Conservation (phyloP, 2,329 filamentous ascomycete genomes). For the Plectosphaerella sp. region DNA sequence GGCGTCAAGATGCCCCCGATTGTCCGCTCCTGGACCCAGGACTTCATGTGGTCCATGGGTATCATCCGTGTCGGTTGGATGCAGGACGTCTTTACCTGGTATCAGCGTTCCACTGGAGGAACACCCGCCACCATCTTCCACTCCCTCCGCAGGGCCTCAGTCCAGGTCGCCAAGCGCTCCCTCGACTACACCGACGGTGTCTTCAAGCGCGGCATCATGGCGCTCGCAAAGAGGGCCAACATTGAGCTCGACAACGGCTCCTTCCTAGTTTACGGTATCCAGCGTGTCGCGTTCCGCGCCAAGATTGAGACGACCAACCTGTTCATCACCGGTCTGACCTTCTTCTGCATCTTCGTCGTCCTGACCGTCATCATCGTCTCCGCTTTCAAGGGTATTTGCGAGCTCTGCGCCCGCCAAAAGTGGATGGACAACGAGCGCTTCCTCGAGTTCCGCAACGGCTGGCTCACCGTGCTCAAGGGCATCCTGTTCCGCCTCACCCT, state of each 20-base stretch:
- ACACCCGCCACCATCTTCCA: conserved; percentile 76
- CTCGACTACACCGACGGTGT: conserved; percentile 30
- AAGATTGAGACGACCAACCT: conserved; percentile 86
- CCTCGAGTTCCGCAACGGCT: conserved; percentile 88
- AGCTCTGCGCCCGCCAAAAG: conserved; percentile 67
- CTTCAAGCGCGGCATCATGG: conserved; percentile 40
- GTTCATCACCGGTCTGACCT: conserved; percentile 85
- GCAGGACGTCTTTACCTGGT: conserved; percentile 89
- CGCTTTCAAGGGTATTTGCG: conserved; percentile 76
- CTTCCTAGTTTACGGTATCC: conserved; percentile 72
- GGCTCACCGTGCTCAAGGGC: conserved; percentile 88
- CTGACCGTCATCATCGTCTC: conserved; percentile 69
- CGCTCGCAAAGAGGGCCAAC: conserved; percentile 48
- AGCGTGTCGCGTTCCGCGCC: conserved; percentile 83
- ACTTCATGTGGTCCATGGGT: conserved; percentile 98
- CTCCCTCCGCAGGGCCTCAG: conserved; percentile 67
- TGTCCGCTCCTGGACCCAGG: conserved; percentile 89
- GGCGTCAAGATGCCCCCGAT: conserved; percentile 79
- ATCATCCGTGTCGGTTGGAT: conserved; percentile 83
- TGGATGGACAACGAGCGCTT: conserved; percentile 85
- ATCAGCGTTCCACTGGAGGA: conserved; percentile 88
- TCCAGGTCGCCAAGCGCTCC: conserved; percentile 69
- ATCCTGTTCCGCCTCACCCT: conserved; percentile 88
- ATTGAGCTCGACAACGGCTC: conserved; percentile 49
- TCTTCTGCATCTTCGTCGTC: conserved; percentile 81